These are phyloP conservation scores for Rachicladosporium sp. DNA, from an alignment of 2,329 filamentous ascomycete species.

Conservation along the genomic window DNA sequence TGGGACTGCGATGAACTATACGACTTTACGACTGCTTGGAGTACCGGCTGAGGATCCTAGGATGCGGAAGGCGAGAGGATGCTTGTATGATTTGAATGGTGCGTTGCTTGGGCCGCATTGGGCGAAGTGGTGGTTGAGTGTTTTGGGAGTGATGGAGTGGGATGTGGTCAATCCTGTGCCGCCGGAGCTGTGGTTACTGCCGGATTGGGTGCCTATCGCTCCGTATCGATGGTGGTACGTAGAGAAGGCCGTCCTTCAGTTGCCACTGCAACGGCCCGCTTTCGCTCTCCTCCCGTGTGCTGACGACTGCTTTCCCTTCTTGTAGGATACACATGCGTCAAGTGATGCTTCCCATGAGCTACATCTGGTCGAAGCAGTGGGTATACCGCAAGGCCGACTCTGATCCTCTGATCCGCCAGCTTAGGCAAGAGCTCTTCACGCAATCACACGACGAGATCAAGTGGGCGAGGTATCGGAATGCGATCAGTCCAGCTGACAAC, in stretches of 20 bases:
- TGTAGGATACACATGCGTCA: conserved; percentile 72
- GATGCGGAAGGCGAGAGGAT: conserved; percentile 73
- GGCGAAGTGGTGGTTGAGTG: conserved; percentile 90
- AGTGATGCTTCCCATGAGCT: conserved; percentile 90
- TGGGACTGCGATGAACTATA: conserved; percentile 82
- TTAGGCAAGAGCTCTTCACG: conserved; percentile 73
- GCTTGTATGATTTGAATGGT: conserved; percentile 75
- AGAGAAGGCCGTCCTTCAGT: no score
- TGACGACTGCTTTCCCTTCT: conserved; percentile 38
- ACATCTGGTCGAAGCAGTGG: conserved; percentile 75
- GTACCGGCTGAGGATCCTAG: conserved; percentile 70
- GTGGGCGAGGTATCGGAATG: conserved; percentile 68
- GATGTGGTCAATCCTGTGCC: conserved; percentile 90
- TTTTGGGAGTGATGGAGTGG: conserved; percentile 75
- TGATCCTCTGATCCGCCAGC: conserved; percentile 57
- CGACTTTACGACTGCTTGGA: conserved; percentile 65
- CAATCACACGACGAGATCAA: conserved; percentile 67
- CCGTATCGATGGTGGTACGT: conserved; percentile 33
- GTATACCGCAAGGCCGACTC: conserved; percentile 48
- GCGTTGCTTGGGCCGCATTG: conserved; percentile 79
- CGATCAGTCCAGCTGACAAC: conserved; percentile 67
- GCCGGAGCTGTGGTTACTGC: conserved; percentile 67
- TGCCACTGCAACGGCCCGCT: no score
- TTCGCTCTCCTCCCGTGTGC: conserved; percentile 64
- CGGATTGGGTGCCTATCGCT: conserved; percentile 24